Percentiles rank a stretch among this genome's conserved stretches.
phyloP scores from a whole-genome alignment of 116 monocot genomes.

The Zostera marina region DNA sequence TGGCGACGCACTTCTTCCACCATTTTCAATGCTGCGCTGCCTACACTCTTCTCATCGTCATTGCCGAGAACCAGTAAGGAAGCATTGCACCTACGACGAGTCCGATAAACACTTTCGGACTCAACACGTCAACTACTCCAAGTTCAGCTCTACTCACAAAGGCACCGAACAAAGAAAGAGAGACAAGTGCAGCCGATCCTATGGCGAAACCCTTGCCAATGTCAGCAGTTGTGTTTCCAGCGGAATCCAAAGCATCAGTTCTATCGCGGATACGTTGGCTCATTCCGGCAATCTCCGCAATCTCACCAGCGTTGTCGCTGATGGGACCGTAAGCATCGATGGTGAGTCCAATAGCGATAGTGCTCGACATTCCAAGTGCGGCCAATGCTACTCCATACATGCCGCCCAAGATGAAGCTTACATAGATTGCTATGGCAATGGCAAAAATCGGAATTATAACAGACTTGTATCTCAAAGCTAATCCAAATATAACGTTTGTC shows the following conservation, averaged over 20 bases:
- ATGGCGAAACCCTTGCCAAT: slow-evolving; percentile 73
- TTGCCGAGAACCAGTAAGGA: slow-evolving; percentile 83
- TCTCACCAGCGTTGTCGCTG: slow-evolving; percentile 32
- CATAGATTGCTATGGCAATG: slow-evolving; percentile 25
- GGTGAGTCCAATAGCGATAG: slow-evolving; percentile 20
- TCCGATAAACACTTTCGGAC: slow-evolving; percentile 68
- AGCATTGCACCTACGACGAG: slow-evolving; percentile 77
- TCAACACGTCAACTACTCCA: slow-evolving; percentile 39
- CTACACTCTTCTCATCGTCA: slow-evolving; percentile 88
- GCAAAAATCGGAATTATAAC: slow-evolving; percentile 30
- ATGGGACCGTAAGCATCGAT: slow-evolving; percentile 32
- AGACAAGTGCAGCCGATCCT: slow-evolving; percentile 69
- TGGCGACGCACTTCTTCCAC: slow-evolving; percentile 61
- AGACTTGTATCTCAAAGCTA: slow-evolving; percentile 29
- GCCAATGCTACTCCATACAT: slow-evolving; percentile 32
- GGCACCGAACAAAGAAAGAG: slow-evolving; percentile 78
- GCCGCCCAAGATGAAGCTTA: slow-evolving; percentile 26
- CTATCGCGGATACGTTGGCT: slow-evolving; percentile 27
- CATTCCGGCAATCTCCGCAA: slow-evolving; percentile 36
- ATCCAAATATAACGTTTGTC: slow-evolving; percentile 26
- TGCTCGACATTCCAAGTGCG: slow-evolving; percentile 22
- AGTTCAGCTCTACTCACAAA: slow-evolving; percentile 62
- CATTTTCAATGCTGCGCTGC: slow-evolving; percentile 43
- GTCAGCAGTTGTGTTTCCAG: slow-evolving; percentile 31
- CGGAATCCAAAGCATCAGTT: slow-evolving; percentile 33